phyloP scores from a whole-genome alignment of 352 stramenopile species.

The Pythium dissotocum region DNA sequence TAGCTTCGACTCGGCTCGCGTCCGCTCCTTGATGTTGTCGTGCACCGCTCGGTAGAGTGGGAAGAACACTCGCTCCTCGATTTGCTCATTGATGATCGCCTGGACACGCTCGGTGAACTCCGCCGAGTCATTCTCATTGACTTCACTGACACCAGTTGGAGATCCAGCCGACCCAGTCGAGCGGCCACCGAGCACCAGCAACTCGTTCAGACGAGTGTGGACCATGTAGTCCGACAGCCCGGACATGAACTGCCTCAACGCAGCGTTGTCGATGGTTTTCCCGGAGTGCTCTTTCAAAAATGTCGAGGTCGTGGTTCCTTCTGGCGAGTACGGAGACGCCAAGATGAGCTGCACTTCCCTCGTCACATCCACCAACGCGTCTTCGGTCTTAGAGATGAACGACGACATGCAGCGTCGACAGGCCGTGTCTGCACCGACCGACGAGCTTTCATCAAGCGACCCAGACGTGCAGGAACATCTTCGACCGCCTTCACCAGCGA shows the following conservation, averaged over 20 bases:
- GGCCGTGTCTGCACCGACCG: slow-evolving; percentile 39
- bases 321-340: slow-evolving; percentile 81
- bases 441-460: slow-evolving; percentile 23
- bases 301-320: slow-evolving; percentile 67
- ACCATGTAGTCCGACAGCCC: slow-evolving; percentile 82
- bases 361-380: slow-evolving; percentile 69
- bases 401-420: slow-evolving; percentile 75
- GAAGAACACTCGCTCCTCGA: slow-evolving; percentile 85
- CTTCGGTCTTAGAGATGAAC: slow-evolving; percentile 80
- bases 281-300: slow-evolving; percentile 73
- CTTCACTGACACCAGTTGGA: slow-evolving; percentile 28
- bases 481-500: slow-evolving; percentile 39
- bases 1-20: slow-evolving; percentile 65
- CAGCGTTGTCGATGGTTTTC: slow-evolving; percentile 47
- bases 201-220: slow-evolving; percentile 77
- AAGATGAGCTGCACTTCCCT: slow-evolving; percentile 83
- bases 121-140: slow-evolving; percentile 32
- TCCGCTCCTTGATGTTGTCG: slow-evolving; percentile 61
- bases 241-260: slow-evolving; percentile 74
- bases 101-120: slow-evolving; percentile 71
- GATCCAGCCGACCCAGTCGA: slow-evolving; percentile 17
- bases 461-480: slow-evolving; percentile 55
- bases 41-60: slow-evolving; percentile 71
- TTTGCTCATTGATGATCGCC: slow-evolving; percentile 76
- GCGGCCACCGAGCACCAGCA: slow-evolving; percentile 59